Percentiles rank a stretch among this genome's conserved stretches.
These are phyloP conservation scores for apple (Malus domestica) DNA, from an alignment of 306 rosid species.

Conservation along the genomic window DNA sequence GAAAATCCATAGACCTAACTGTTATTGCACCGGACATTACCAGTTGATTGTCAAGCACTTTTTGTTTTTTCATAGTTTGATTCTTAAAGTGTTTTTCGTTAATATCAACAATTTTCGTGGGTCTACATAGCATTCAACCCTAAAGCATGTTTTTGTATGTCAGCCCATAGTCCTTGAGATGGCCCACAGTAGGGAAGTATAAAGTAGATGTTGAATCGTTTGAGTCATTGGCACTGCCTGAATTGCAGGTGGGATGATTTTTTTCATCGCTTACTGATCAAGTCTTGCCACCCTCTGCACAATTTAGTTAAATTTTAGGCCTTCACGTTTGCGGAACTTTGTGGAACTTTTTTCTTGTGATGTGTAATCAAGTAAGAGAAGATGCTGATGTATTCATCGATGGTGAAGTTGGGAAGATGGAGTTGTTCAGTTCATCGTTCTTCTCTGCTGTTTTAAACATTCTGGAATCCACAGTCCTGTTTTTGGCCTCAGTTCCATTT, in stretches of 20 bases:
- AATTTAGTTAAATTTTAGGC: background rate
- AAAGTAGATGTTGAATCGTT: slow-evolving; percentile 69
- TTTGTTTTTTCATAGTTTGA: too few species aligned
- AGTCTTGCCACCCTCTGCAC: background rate
- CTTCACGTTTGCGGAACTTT: background rate
- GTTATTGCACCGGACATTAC: background rate
- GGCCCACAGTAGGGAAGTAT: slow-evolving; percentile 85
- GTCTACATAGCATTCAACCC: background rate
- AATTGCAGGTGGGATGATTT: slow-evolving; percentile 50
- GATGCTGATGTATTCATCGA: slow-evolving; percentile 68
- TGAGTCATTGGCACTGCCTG: slow-evolving; percentile 71
- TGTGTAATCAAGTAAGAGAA: slow-evolving; percentile 49
- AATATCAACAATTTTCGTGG: too few species aligned
- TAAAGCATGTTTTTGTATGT: slow-evolving; percentile 8
- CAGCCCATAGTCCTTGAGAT: slow-evolving; percentile 55
- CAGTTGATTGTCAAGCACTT: too few species aligned
- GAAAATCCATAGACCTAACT: background rate
- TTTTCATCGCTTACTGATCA: background rate
- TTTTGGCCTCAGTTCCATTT: slow-evolving; percentile 77
- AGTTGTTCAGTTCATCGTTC: slow-evolving; percentile 71
- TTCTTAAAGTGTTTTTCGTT: too few species aligned
- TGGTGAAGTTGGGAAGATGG: slow-evolving; percentile 93
- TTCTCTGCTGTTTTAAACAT: slow-evolving; percentile 70
- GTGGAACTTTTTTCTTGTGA: background rate
- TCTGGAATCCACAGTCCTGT: slow-evolving; percentile 62